Evolutionary conservation across 805 yeast species (phyloP), one percentile per base, ranked within the genome.

Genomic region (Candida railenensis): DNA sequence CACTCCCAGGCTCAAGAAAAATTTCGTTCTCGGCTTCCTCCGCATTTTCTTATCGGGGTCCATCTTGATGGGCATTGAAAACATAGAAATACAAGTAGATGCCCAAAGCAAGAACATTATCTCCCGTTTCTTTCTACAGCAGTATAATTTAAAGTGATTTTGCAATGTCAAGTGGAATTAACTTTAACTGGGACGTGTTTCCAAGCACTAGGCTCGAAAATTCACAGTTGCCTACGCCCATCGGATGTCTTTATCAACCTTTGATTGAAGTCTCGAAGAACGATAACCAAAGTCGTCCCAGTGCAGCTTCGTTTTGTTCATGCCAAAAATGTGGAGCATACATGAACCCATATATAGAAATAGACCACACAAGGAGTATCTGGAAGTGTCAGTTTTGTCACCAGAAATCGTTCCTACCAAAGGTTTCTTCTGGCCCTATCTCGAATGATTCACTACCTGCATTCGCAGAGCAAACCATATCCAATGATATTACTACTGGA

Each of bases 141-240:
- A n/a, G n/a, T 25, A 25, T 25, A 7, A 7, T 25, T 25, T 25
- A 7, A 7, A 7, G 30, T 25, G 30, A 5, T 11, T 25, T 5
- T 7, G 30, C 30, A 25, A 25, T 25, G 30, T 25, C 30, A 7
- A 11, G 11, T 25, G 87, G 87, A 45, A 80, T 83, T 43, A 77
- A 87, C 48, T 85, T 87, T 71, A 81, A 86, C 56, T 87, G 92
- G 92, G 84, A 87, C 64, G 54, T 68, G 9, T 64, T 71, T 50
- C 75, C 76, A 1, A 58, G 67, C 16, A 69, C 74, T 1, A 60
- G 69, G 37, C 53, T 69, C 4, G 76, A 71, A 47, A 63, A 61
- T 3, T 54, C 62, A 2, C 61, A 53, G 22, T 46, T 68, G 42
- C 55, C 61, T 51, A 55, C 67, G 2, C 75, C 75, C 2, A 34